Evolutionary conservation across 2,329 filamentous ascomycete species (phyloP), one percentile per base, ranked within the genome.

Genomic region (Aspergillus brasiliensis): DNA sequence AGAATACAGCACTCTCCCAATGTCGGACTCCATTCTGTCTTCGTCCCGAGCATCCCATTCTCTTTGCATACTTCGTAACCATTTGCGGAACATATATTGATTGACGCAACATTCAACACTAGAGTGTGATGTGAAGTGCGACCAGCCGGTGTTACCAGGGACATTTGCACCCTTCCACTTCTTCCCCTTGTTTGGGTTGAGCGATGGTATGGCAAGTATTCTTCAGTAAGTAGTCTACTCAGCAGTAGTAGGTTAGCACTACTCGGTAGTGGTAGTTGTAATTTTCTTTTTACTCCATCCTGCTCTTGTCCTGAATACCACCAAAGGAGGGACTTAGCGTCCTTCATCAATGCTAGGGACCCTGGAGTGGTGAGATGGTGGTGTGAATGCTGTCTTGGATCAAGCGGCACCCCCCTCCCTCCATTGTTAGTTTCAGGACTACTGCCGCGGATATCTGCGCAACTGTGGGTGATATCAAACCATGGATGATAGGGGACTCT

Each of bases 341-440:
- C 54, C 58, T 51, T 57, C 44, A 51, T 44, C 49, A 28, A 62
- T 62, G 60, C 58, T 57, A 62, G 57, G 58, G 60, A 54, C 60
- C 27, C 46, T 49, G 46, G 37, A 49, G 23, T 58, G 59, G 56
- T 47, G 44, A 51, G 46, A 23, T 25, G 44, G 44, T 48, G 17
- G 42, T 15, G 42, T 52, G 42, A 27, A 55, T 49, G 46, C 38
- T 56, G 52, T 56, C 52, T 55, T 58, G 51, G 59, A 58, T 55
- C 56, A 25, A 48, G 40, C 25, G 23, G 8, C 25, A 6, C 44
- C 19, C 42, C 42, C 42, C 38, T n/a, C 17, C 42, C 25, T 19
- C 47, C 34, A 40, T 54, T 60, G 27, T 51, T 31, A 25, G 54
- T 58, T 57, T 47, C 44, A 58, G 55, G 21, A 51, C 56, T 51